These are phyloP conservation scores for Xylaria telfairii DNA, from an alignment of 495 filamentous ascomycete species.

Conservation along the genomic window DNA sequence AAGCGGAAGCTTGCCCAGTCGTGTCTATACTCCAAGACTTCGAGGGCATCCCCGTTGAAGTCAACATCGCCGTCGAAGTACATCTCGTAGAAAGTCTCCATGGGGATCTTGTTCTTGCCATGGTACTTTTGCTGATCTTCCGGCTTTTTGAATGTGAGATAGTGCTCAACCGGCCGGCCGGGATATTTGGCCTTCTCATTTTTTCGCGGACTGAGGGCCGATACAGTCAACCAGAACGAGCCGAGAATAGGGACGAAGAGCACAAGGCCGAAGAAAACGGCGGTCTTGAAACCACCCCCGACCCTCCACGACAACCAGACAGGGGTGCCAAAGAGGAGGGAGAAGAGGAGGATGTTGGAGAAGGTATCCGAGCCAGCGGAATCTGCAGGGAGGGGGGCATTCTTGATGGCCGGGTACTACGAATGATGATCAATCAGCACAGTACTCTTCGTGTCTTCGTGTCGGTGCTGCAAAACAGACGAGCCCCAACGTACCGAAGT, in stretches of 20 bases:
- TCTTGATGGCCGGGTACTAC: constrained; percentile 79
- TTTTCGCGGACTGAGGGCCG: constrained; percentile 70
- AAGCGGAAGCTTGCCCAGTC: constrained; percentile 88
- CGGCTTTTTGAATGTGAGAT: constrained; percentile 81
- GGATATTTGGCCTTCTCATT: constrained; percentile 80
- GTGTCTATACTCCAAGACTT: constrained; percentile 81
- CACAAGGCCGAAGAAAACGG: constrained; percentile 71
- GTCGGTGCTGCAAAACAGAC: neutral
- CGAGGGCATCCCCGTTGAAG: constrained; percentile 83
- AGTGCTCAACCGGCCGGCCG: constrained; percentile 81
- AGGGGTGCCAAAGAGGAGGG: constrained; percentile 66
- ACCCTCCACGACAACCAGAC: constrained; percentile 70
- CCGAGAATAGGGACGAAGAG: constrained; percentile 70
- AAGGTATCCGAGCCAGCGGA: constrained; percentile 72
- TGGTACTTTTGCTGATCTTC: constrained; percentile 73
- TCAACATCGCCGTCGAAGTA: constrained; percentile 86
- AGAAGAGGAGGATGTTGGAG: constrained; percentile 67
- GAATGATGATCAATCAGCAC: constrained; percentile 19
- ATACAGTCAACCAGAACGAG: constrained; percentile 72
- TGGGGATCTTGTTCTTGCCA: constrained; percentile 80
- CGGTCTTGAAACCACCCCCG: constrained; percentile 74
- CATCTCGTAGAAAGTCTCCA: constrained; percentile 89
- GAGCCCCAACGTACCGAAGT: constrained; percentile 64
- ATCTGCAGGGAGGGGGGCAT: constrained; percentile 82
- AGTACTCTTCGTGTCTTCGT: neutral